phyloP scores from a whole-genome alignment of 2,329 filamentous ascomycete species.

The Cordyceps cicadae region DNA sequence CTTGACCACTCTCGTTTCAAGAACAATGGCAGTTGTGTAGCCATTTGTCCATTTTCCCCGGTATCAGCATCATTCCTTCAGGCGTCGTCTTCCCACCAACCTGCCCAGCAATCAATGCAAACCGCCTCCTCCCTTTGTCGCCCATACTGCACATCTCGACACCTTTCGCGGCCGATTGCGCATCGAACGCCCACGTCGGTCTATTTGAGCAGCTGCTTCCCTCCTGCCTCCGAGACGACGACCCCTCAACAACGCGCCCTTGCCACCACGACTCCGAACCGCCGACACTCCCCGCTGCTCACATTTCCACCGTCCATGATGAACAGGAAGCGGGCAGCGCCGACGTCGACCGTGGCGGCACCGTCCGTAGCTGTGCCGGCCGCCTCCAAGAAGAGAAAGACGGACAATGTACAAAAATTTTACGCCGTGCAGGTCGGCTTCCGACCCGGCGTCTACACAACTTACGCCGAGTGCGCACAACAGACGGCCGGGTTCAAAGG shows the following conservation, averaged over 20 bases:
- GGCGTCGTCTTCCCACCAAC: background rate
- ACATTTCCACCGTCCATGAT: conserved; percentile 14
- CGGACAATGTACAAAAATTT: conserved; percentile 44
- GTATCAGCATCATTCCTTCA: conserved; percentile 1
- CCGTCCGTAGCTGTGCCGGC: conserved; percentile 13
- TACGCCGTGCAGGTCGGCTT: conserved; percentile 54
- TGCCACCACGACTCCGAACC: background rate
- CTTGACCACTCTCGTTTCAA: background rate
- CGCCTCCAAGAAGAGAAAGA: conserved; percentile 39
- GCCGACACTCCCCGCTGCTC: background rate
- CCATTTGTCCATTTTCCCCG: background rate
- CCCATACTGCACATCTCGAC: background rate
- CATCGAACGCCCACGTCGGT: background rate
- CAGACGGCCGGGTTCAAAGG: conserved; percentile 55
- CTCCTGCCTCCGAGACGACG: background rate
- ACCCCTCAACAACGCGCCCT: background rate
- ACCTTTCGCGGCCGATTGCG: background rate
- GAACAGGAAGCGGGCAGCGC: conserved; percentile 24
- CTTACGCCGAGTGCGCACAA: conserved; percentile 52
- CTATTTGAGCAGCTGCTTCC: background rate
- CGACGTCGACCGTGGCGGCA: conserved; percentile 12
- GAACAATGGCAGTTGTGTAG: conserved; percentile 1
- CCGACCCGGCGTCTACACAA: conserved; percentile 52
- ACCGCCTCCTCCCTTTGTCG: conserved; percentile 5
- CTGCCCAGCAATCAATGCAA: conserved; percentile 6